phyloP scores from a whole-genome alignment of 148 eudicot genomes.

The Rhododendron simsii region DNA sequence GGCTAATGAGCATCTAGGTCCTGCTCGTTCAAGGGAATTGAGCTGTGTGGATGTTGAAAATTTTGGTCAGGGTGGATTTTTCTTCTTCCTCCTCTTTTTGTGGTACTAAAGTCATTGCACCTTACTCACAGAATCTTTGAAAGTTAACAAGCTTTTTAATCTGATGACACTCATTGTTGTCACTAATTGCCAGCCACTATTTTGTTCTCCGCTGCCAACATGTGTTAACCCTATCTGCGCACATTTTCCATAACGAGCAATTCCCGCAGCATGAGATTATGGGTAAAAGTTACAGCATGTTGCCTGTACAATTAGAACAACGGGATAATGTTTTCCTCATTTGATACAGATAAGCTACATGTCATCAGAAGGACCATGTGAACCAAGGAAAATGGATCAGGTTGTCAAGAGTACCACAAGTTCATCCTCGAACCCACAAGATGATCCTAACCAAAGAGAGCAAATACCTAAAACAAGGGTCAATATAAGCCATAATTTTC shows the following conservation, averaged over 20 bases:
- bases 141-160: not conserved
- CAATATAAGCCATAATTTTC: slow-evolving; percentile 13
- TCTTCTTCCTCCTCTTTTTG: not conserved
- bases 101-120: not conserved
- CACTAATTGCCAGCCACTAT: not conserved
- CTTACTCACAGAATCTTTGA: not conserved
- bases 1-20: not conserved
- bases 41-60: not conserved
- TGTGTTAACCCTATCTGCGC: not conserved
- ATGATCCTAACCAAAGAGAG: slow-evolving; percentile 18
- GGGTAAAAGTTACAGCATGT: not conserved
- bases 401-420: slow-evolving; percentile 14
- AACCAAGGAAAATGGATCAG: slow-evolving; percentile 19
- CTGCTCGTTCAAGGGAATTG: not conserved
- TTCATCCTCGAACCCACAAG: slow-evolving; percentile 11
- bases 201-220: not conserved
- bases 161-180: not conserved
- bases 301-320: not conserved
- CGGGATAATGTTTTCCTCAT: not conserved
- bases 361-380: slow-evolving; percentile 29
- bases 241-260: not conserved
- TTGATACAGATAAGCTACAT: slow-evolving; percentile 34
- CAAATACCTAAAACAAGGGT: slow-evolving; percentile 13
- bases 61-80: not conserved
- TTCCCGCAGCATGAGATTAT: not conserved